Evolutionary conservation across 2,329 filamentous ascomycete species (phyloP), one percentile per base, ranked within the genome.

Genomic region (Clarireedia sp.): DNA sequence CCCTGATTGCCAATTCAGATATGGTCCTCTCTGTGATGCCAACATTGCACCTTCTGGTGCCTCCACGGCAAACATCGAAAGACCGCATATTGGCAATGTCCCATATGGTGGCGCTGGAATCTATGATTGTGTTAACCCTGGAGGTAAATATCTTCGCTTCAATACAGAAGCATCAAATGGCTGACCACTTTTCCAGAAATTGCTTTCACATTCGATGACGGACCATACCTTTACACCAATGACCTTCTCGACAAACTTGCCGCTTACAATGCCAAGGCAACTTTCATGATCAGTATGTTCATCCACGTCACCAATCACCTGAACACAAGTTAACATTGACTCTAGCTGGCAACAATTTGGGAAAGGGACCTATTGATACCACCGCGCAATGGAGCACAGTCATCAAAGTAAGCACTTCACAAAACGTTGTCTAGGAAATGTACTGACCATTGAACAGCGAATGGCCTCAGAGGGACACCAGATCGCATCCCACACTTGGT

Each of bases 191-290:
- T 21, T 1, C 8, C n/a, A 56, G 79, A 79, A 7, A 75, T 87
- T 60, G 83, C 83, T 19, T 68, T 87, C 55, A 87, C 83, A 1
- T 87, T 79, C 62, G 83, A 87, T 61, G 84, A 87, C 64, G 83
- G 83, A 3, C 83, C 83, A n/a, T 79, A 78, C 60, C 67, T 74
- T 29, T 85, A 81, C 67, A 87, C 83, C 1, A 73, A 47, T 36
- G 54, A 56, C n/a, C 54, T 56, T 19, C 37, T 87, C 12, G 79
- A 86, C 63, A 73, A 84, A 53, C 74, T 87, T 46, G 74, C 76
- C 57, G 73, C 71, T 24, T 83, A 85, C 64, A 72, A 77, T 26
- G 82, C 80, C 14, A 83, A 80, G 60, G 84, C 82, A 1, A 87
- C 85, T 2, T 88, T 88, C 43, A 63, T 68, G 55, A 74, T 87